Evolutionary conservation across 305 asterid species (phyloP).

Genomic region (Fraxinus albicans): DNA sequence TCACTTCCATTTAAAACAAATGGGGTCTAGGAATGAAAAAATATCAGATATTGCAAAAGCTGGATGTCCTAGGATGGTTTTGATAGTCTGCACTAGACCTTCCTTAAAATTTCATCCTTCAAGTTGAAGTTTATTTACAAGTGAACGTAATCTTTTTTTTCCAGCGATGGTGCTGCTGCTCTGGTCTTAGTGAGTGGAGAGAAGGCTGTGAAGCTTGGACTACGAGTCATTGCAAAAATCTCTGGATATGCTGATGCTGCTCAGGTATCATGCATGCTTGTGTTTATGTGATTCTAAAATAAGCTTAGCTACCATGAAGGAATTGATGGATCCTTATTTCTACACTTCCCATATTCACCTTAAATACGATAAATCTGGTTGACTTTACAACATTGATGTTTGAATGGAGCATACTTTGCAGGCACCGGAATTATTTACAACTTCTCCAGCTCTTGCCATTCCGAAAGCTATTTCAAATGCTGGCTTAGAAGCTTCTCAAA

Average conservation of each 20-base stretch:
- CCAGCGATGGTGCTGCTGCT: constrained; percentile 99
- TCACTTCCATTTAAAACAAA: not conserved
- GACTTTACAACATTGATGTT: constrained; percentile 23
- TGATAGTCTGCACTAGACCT: not conserved
- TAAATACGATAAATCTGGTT: constrained; percentile 10
- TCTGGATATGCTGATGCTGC: constrained; percentile 97
- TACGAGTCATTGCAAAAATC: constrained; percentile 80
- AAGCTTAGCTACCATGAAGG: not conserved
- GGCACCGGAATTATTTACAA: constrained; percentile 96
- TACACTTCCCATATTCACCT: not conserved
- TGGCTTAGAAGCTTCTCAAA: constrained; percentile 73
- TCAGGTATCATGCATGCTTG: constrained; percentile 47
- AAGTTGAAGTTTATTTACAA: constrained; percentile 18
- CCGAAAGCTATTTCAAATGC: constrained; percentile 92
- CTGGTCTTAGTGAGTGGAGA: constrained; percentile 92
- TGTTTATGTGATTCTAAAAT: not conserved
- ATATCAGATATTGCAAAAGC: not conserved
- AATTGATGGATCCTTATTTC: not conserved
- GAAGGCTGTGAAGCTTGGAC: constrained; percentile 73
- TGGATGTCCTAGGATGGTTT: not conserved
- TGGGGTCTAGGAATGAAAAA: not conserved
- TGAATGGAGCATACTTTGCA: constrained; percentile 33
- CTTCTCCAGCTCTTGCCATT: constrained; percentile 91
- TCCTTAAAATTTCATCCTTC: constrained; percentile 1
- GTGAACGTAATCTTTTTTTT: constrained; percentile 18